Evolutionary conservation across 805 yeast species (phyloP).

Genomic region (Myxozyma nipponensis): DNA sequence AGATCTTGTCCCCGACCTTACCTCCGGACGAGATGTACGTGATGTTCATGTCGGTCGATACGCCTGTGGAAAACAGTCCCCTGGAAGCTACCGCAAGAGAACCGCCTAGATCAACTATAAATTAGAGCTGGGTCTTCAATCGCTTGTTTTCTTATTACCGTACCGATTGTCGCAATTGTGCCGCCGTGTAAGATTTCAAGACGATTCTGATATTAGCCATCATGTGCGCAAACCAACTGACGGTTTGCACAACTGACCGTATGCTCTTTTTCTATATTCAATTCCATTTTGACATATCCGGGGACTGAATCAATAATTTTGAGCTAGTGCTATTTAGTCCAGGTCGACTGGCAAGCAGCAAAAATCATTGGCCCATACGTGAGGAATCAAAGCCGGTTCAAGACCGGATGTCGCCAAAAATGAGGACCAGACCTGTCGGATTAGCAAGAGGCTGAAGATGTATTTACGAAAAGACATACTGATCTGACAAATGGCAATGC

Average conservation of each 20-base stretch:
- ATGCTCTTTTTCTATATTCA: constrained; percentile 38
- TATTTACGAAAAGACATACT: background rate
- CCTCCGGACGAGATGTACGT: constrained; percentile 43
- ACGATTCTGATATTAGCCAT: constrained; percentile 40
- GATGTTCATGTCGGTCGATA: constrained; percentile 42
- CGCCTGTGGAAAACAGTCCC: constrained; percentile 44
- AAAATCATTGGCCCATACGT: no score
- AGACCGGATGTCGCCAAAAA: constrained; percentile 25
- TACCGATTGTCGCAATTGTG: constrained; percentile 37
- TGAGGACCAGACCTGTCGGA: constrained; percentile 22
- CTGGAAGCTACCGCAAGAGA: constrained; percentile 43
- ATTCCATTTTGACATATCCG: constrained; percentile 36
- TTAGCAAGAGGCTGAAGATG: background rate
- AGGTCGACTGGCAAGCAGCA: no score
- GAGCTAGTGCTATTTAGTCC: no score
- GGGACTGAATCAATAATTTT: constrained; percentile 34
- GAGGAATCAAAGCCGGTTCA: constrained; percentile 23
- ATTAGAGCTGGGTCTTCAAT: background rate
- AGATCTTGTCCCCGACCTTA: constrained; percentile 29
- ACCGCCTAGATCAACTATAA: constrained; percentile 42
- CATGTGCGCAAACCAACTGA: background rate
- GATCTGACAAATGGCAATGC: constrained; percentile 6
- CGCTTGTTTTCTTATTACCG: background rate
- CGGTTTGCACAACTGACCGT: constrained; percentile 34
- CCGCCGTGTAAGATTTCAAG: constrained; percentile 44